Percentiles rank a stretch among this genome's conserved stretches.
These are phyloP conservation scores for Dothistroma septosporum DNA, from an alignment of 2,329 filamentous ascomycete genomes.

Conservation along the genomic window DNA sequence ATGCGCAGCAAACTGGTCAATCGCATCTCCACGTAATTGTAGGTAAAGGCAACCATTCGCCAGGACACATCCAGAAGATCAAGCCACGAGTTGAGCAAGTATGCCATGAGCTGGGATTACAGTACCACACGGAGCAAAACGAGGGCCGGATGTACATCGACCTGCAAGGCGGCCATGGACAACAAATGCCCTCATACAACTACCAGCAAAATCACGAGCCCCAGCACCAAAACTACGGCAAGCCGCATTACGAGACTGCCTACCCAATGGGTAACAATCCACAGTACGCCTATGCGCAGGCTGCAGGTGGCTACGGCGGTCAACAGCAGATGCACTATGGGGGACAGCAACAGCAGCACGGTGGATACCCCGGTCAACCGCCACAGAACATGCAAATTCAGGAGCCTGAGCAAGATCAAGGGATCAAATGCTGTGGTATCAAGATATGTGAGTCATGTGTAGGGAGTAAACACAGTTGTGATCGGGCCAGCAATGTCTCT, in stretches of 20 bases:
- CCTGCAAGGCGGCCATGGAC: constrained; percentile 62
- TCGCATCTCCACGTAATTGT: constrained; percentile 90
- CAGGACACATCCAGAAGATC: constrained; percentile 80
- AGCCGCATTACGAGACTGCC: constrained; percentile 39
- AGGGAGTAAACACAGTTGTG: too few species aligned
- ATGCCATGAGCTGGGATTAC: constrained; percentile 73
- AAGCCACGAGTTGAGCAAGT: constrained; percentile 91
- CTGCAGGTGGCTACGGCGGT: constrained; percentile 32
- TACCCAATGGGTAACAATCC: constrained; percentile 35
- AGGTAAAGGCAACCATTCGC: constrained; percentile 87
- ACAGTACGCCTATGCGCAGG: constrained; percentile 37
- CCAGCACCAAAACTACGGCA: constrained; percentile 37
- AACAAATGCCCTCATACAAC: constrained; percentile 37
- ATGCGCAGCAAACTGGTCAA: constrained; percentile 69
- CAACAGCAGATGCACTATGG: constrained; percentile 43
- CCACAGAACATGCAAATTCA: constrained; percentile 41
- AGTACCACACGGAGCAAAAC: constrained; percentile 83
- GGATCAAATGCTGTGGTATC: constrained; percentile 33
- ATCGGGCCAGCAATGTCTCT: too few species aligned
- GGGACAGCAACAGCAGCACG: constrained; percentile 27
- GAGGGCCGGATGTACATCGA: constrained; percentile 86
- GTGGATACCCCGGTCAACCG: constrained; percentile 36
- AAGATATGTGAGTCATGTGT: too few species aligned
- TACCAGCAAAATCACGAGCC: constrained; percentile 41
- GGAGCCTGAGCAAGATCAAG: constrained; percentile 26